A percentile compares a stretch with the other conserved stretches of the same genome.
Evolutionary conservation across 352 stramenopile genomes (phyloP).

Genomic region (Phytophthora pisi): DNA sequence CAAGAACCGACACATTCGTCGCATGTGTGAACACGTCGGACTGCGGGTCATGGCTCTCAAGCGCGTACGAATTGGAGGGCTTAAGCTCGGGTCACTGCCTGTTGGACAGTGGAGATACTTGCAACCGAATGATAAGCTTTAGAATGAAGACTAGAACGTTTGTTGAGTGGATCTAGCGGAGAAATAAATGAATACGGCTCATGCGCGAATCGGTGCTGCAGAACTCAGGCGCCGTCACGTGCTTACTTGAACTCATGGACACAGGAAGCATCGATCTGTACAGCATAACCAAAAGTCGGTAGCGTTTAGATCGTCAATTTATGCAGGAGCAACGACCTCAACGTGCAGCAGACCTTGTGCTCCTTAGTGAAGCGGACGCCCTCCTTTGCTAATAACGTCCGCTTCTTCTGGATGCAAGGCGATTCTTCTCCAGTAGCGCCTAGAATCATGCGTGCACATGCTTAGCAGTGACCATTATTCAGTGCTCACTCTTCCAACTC

Average conservation of each 20-base stretch:
- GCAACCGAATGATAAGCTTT: constrained; percentile 68
- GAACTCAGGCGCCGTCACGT: background rate
- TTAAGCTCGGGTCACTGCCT: constrained; percentile 77
- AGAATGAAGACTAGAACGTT: constrained; percentile 18
- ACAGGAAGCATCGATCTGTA: constrained; percentile 52
- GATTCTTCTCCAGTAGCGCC: constrained; percentile 66
- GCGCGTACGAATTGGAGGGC: constrained; percentile 90
- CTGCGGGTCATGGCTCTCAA: constrained; percentile 92
- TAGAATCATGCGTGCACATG: constrained; percentile 19
- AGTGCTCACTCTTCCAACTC: background rate
- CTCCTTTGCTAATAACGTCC: constrained; percentile 60
- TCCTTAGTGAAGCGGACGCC: constrained; percentile 66
- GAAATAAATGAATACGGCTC: background rate
- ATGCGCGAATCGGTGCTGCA: background rate
- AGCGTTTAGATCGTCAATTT: background rate
- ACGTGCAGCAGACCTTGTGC: constrained; percentile 48
- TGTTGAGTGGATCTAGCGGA: background rate
- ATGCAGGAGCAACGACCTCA: background rate
- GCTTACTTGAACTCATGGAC: constrained; percentile 55
- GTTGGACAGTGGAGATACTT: constrained; percentile 85
- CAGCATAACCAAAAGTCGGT: background rate
- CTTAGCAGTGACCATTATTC: background rate
- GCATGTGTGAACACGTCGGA: constrained; percentile 94
- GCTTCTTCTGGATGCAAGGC: constrained; percentile 72
- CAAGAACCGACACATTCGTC: constrained; percentile 96